Conservation (phyloP, 2,329 filamentous ascomycete species). For the Epichloe scottii region DNA sequence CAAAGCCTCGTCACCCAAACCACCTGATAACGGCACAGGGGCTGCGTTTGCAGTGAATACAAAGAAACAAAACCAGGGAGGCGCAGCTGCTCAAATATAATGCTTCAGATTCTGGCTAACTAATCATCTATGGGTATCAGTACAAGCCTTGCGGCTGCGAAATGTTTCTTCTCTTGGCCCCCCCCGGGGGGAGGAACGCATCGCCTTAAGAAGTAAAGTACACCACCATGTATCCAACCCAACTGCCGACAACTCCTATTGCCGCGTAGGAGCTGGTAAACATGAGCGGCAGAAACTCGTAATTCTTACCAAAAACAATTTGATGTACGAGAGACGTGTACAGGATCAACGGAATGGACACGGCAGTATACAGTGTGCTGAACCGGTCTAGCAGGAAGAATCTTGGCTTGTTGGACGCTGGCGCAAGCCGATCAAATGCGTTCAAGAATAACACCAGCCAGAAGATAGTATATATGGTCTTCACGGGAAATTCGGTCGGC, state of each 20-base stretch:
- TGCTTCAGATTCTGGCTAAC: background rate
- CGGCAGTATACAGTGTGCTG: constrained; percentile 74
- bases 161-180: background rate
- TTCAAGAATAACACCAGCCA: constrained; percentile 84
- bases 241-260: constrained; percentile 88
- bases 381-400: constrained; percentile 88
- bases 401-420: constrained; percentile 64
- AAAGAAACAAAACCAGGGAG: background rate
- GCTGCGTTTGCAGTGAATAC: background rate
- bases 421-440: constrained; percentile 76
- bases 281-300: constrained; percentile 92
- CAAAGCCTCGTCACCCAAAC: no score
- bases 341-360: constrained; percentile 77
- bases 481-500: constrained; percentile 82
- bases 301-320: constrained; percentile 67
- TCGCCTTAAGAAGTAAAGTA: constrained; percentile 52
- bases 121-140: background rate
- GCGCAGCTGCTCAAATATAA: no score
- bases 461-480: constrained; percentile 82
- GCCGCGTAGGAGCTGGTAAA: constrained; percentile 92
- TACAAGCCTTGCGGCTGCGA: background rate
- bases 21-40: no score
- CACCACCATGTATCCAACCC: constrained; percentile 87
- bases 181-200: no score
- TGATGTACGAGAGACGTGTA: constrained; percentile 81